phyloP scores from a whole-genome alignment of 1,284 basidiomycete species.

The Leccinum angustisporum region DNA sequence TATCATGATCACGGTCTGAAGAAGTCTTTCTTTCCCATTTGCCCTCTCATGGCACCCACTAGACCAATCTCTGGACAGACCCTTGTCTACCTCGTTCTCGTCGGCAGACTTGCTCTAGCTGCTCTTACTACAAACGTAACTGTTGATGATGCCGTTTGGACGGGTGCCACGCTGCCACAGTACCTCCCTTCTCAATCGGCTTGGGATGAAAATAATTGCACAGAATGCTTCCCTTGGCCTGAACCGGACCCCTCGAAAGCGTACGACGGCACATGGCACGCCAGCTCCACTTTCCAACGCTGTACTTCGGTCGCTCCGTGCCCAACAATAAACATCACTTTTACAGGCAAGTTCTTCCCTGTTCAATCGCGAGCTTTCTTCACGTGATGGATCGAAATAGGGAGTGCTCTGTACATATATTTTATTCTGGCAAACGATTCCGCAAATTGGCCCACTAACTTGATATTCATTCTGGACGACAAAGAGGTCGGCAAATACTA shows the following conservation, averaged over 20 bases:
- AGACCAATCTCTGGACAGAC: neutral
- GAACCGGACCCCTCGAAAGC: neutral
- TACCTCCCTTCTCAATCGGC: neutral
- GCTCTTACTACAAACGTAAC: neutral
- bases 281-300: fast-evolving
- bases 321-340: slow-evolving; percentile 11
- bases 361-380: neutral
- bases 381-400: neutral
- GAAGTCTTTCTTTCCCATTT: neutral
- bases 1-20: neutral
- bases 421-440: slow-evolving; percentile 15
- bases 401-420: slow-evolving; percentile 23
- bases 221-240: too few relatives aligned
- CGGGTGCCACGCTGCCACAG: neutral
- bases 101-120: neutral
- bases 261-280: neutral
- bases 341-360: slow-evolving; percentile 8
- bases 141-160: neutral
- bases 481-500: neutral
- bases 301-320: neutral
- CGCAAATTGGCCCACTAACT: neutral
- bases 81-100: neutral
- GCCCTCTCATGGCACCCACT: neutral
- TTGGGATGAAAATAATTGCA: neutral
- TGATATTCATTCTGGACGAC: slow-evolving; percentile 14